These are phyloP conservation scores for Populus nigra DNA, from an alignment of 345 rosid species.

Conservation along the genomic window DNA sequence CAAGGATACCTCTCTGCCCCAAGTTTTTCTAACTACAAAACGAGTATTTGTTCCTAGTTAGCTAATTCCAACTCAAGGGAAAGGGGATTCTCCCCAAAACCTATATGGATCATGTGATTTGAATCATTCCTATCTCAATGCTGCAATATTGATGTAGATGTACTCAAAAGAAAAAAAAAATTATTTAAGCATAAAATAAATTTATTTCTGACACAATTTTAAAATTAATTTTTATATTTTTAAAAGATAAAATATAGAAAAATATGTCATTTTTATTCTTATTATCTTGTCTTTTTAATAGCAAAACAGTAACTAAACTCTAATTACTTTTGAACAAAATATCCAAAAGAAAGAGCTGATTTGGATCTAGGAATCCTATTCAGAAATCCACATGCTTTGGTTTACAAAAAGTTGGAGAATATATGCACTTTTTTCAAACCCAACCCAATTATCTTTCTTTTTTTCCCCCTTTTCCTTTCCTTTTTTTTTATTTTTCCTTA, in stretches of 20 bases:
- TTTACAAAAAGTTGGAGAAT: constrained; percentile 41
- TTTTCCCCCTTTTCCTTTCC: not conserved
- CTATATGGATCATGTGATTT: not conserved
- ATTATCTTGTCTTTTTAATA: no score
- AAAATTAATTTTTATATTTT: no score
- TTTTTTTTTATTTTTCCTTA: not conserved
- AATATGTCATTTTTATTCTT: no score
- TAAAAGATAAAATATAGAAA: no score
- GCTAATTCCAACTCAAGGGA: constrained; percentile 1
- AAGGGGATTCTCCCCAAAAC: not conserved
- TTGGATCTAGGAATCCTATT: constrained; percentile 42
- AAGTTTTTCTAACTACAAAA: constrained; percentile 18
- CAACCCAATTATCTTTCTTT: constrained; percentile 10
- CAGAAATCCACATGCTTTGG: constrained; percentile 52
- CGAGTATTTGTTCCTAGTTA: not conserved
- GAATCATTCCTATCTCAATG: no score
- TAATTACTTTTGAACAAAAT: not conserved
- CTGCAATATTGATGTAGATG: not conserved
- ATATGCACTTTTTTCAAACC: constrained; percentile 22
- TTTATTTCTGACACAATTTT: no score
- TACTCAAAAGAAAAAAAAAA: no score
- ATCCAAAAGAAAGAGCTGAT: constrained; percentile 29
- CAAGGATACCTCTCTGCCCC: constrained; percentile 17
- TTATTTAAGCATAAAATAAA: no score
- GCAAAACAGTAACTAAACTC: no score